Evolutionary conservation across 129 eudicot genomes (phyloP), one percentile per base, ranked within the genome.

Genomic region (Flaveria ramosissima): DNA sequence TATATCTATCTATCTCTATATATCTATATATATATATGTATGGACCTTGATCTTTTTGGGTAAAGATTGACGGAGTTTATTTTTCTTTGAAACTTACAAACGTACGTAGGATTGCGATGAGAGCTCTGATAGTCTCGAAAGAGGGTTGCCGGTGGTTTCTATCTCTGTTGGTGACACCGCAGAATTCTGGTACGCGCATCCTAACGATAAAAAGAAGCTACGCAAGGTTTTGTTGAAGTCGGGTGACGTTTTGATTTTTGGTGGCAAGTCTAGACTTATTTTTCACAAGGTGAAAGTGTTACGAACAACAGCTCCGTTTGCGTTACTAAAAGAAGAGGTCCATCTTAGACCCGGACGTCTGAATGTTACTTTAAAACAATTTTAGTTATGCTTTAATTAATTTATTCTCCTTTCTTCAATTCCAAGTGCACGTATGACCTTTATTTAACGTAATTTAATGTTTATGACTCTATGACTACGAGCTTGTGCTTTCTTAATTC

Each of bases 231-330:
- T 76, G 20, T 50, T 88, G 42, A 86, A 88, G 73, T 86, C 90
- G 0, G 90, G 93, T 3, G 90, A 88, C 48, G 88, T 88, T 21
- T 71, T 89, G 75, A 82, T 86, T 45, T 89, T 84, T 20, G 93
- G 93, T 16, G 90, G 90, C 19, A 74, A 78, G 17, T 88, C 88
- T 24, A 79, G 93, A 55, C 93, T 66, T 78, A 77, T 84, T 42
- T 86, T 72, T 72, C 93, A 89, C 21, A 90, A 88, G 4, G 84
- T 89, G 27, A 60, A 57, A 36, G 77, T 86, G 56, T 27, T 57
- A n/a, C 81, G 81, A 14, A 3, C 68, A 3, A 78, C 85, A 2
- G 75, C 87, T 52, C 90, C 90, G 17, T 30, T n/a, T 13, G 41
- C 36, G 13, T 78, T 88, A 80, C 27, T 84, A 21, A 15, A 84